Base-by-base conservation (phyloP, 768 basidiomycete species). In the Podaxis carcinomalis region DNA sequence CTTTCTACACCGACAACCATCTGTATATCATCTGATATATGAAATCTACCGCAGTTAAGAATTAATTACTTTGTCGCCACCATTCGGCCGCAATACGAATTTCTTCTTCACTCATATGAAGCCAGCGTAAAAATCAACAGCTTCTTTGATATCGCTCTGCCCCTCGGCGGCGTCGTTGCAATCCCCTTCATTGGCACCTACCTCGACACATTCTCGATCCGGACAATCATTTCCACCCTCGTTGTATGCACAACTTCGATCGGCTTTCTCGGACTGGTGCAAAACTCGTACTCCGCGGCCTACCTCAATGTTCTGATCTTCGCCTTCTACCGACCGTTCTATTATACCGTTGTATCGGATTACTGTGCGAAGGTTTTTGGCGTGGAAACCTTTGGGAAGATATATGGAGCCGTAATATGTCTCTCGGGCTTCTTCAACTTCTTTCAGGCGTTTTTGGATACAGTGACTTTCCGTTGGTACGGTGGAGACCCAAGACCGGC, bases 1-100 rank as follows among this genome's bases (percentile, higher is more conserved):
- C 42, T 32, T 37, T 32, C 36, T 0, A 16, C 42, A 21, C 5
- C 19, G 32, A 32, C 32, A 9, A 32, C 32, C 32, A 32, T 14
- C 19, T 44, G n/a, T 19, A 14, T 44, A 19, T 19, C 42, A 44
- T 44, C 42, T 37, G 25, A 50, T 39, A 11, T 3, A 7, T 39
- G 9, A 16, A 28, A 25, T 36, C 16, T 25, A 13, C 32, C n/a
- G 27, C 25, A 58, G 57, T 14, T 39, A 19, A 58, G 57, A 39
- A 58, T 39, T n/a, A 51, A 58, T 50, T 51, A 58, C 40, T 54
- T 60, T 27, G 57, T 60, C 11, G 51, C 59, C 39, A 60, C 40
- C 51, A 16, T 53, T 16, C 51, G 51, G 5, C 19, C 51, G 40
- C 59, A 52, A 44, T 47, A 53, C 27, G 58, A 52, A 42, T 51